A percentile compares a stretch with the other conserved stretches of the same genome.
These are phyloP conservation scores for Solanum pimpinellifolium DNA, from an alignment of 257 asterid species.

Conservation along the genomic window DNA sequence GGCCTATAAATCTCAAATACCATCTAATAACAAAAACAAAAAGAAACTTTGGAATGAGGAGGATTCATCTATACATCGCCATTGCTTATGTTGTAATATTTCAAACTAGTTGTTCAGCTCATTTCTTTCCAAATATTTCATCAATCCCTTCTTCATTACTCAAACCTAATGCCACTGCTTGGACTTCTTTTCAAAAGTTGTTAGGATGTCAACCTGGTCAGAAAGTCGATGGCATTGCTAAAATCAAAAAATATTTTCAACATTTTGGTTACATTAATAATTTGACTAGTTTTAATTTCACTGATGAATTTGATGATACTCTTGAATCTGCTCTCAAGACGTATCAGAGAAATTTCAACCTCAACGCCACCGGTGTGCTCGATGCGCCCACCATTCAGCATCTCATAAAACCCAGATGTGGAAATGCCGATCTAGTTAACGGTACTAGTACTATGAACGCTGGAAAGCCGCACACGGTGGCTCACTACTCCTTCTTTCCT, in stretches of 20 bases:
- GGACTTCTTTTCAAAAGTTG: conserved; percentile 41
- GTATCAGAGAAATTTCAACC: conserved; percentile 69
- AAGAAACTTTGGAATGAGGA: background rate
- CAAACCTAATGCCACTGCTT: conserved; percentile 35
- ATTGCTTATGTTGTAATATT: background rate
- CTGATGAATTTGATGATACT: conserved; percentile 54
- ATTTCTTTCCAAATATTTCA: conserved; percentile 51
- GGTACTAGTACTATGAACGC: conserved; percentile 53
- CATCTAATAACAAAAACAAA: background rate
- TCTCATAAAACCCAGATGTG: conserved; percentile 58
- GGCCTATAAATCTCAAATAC: background rate
- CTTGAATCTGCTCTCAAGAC: conserved; percentile 45
- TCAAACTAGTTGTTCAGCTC: conserved; percentile 17
- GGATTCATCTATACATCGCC: background rate
- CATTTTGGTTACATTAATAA: conserved; percentile 47
- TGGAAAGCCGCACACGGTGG: conserved; percentile 3
- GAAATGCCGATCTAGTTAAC: conserved; percentile 59
- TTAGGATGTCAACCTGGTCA: conserved; percentile 51
- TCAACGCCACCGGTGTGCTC: conserved; percentile 51
- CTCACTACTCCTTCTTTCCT: conserved; percentile 60
- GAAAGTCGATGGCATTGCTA: conserved; percentile 30
- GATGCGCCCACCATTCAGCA: conserved; percentile 34
- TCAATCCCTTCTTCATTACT: conserved; percentile 36
- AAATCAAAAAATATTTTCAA: conserved; percentile 52
- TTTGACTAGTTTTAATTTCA: conserved; percentile 14